A percentile compares a stretch with the other conserved stretches of the same genome.
phyloP scores from a whole-genome alignment of 352 stramenopile species.

The Globisporangium canariense region DNA sequence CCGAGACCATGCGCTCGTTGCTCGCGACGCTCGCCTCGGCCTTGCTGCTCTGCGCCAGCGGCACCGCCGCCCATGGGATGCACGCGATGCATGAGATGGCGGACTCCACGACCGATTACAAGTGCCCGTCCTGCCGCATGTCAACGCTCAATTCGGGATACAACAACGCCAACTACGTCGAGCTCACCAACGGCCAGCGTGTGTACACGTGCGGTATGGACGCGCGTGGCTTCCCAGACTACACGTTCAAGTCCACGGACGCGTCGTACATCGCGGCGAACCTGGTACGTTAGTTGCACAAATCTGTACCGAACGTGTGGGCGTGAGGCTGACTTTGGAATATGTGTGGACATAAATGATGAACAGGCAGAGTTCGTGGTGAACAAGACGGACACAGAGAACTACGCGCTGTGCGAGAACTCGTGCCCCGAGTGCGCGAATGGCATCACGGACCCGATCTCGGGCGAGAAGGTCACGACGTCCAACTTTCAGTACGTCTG shows the following conservation, averaged over 20 bases:
- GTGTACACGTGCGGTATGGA: conserved; percentile 82
- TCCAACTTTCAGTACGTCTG: conserved; percentile 74
- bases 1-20: conserved; percentile 20
- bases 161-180: conserved; percentile 64
- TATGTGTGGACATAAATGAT: conserved; percentile 1
- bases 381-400: conserved; percentile 37
- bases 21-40: background rate
- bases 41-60: conserved; percentile 16
- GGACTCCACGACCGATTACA: conserved; percentile 44
- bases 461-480: conserved; percentile 44
- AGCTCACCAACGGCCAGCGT: conserved; percentile 54
- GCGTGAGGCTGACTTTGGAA: background rate
- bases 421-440: conserved; percentile 41
- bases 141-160: conserved; percentile 46
- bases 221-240: conserved; percentile 35
- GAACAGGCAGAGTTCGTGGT: conserved; percentile 42
- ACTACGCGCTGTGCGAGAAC: conserved; percentile 35
- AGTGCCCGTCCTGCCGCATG: conserved; percentile 75
- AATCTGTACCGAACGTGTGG: too few species aligned
- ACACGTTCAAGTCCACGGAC: conserved; percentile 62
- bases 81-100: conserved; percentile 22
- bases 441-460: conserved; percentile 59
- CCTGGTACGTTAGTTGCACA: conserved; percentile 36
- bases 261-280: conserved; percentile 71
- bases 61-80: conserved; percentile 21